Percentiles rank a stretch among this genome's conserved stretches.
phyloP scores from a whole-genome alignment of 495 filamentous ascomycete species.

The Podospora pseudopauciseta region DNA sequence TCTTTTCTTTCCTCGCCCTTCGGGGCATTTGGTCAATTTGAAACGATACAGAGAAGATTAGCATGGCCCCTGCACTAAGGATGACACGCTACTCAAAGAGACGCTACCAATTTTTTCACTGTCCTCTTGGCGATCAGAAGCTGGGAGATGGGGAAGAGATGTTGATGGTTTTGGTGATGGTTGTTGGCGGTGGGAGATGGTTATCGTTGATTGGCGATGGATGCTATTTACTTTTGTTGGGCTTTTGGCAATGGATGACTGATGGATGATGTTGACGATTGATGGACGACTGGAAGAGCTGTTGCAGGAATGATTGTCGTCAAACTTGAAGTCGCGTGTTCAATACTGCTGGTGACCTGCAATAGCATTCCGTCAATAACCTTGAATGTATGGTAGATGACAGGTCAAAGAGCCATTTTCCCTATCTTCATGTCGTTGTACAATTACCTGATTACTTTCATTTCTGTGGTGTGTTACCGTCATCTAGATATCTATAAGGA shows the following conservation, averaged over 20 bases:
- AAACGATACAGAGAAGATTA: slow-evolving; percentile 79
- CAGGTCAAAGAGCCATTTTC: neutral
- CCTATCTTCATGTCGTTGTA: neutral
- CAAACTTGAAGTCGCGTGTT: too few species aligned
- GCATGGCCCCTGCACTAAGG: slow-evolving; percentile 99
- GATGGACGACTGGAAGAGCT: too few species aligned
- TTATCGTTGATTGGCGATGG: neutral
- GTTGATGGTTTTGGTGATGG: neutral
- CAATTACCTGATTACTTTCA: neutral
- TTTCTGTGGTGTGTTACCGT: neutral
- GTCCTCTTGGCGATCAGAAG: slow-evolving; percentile 25
- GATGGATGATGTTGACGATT: too few species aligned
- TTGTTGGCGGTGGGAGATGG: neutral
- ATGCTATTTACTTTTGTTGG: too few species aligned
- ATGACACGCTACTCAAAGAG: slow-evolving; percentile 99
- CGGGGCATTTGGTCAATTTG: slow-evolving; percentile 41
- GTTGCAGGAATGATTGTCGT: too few species aligned
- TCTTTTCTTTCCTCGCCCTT: slow-evolving; percentile 29
- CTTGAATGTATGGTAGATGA: too few species aligned
- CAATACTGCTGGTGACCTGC: too few species aligned
- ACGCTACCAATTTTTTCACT: slow-evolving; percentile 78
- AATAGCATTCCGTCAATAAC: too few species aligned
- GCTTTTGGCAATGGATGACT: too few species aligned
- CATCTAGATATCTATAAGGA: neutral
- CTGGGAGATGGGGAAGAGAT: slow-evolving; percentile 30